phyloP scores from a whole-genome alignment of 2,329 filamentous ascomycete genomes.

The Trichoderma sp. region DNA sequence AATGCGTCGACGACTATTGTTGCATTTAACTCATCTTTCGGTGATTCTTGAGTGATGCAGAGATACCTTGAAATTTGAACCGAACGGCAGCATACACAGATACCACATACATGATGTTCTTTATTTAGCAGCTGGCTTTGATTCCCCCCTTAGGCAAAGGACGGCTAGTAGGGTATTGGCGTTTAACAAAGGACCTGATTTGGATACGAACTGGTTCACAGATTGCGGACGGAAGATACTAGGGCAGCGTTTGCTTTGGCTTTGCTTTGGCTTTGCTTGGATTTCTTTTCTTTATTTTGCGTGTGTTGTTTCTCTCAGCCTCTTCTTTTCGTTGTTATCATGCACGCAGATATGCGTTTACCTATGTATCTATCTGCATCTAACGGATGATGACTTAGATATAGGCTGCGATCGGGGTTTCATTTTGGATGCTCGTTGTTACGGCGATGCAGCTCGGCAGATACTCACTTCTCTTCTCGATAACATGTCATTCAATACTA shows the following conservation, averaged over 20 bases:
- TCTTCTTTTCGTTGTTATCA: neutral
- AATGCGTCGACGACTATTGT: neutral
- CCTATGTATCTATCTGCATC: conserved; percentile 7
- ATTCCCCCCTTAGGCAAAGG: neutral
- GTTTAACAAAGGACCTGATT: conserved; percentile 11
- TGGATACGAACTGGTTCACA: conserved; percentile 11
- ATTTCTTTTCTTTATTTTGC: neutral
- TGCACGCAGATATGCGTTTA: neutral
- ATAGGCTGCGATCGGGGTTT: neutral
- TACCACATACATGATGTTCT: conserved; percentile 19
- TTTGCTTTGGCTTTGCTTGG: neutral
- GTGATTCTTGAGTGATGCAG: neutral
- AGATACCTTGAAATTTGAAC: conserved; percentile 10
- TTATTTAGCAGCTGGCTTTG: conserved; percentile 3
- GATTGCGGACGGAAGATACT: conserved; percentile 18
- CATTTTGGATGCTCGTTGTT: neutral
- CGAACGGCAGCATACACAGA: conserved; percentile 16
- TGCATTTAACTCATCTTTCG: neutral
- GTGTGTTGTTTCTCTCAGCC: neutral
- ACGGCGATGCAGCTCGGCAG: neutral
- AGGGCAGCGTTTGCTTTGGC: conserved; percentile 15
- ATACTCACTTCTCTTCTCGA: neutral
- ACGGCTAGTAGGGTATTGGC: conserved; percentile 4
- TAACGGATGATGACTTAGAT: conserved; percentile 10
- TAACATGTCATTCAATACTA: neutral